A percentile compares a stretch with the other conserved stretches of the same genome.
Evolutionary conservation across 2,329 filamentous ascomycete species (phyloP).

Genomic region (Huntiella savannae): DNA sequence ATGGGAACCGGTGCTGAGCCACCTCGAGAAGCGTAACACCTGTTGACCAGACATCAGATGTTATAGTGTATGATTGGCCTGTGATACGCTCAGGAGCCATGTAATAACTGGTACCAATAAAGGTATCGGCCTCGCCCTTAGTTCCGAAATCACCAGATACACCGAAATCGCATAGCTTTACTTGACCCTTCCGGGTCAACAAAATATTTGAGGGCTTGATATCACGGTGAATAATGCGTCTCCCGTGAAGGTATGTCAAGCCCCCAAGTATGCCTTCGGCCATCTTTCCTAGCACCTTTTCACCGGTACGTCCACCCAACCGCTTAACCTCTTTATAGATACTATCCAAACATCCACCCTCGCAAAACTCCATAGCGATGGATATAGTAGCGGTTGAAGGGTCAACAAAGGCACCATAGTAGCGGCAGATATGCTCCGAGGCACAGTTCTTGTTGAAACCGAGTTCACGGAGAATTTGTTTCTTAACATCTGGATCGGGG

Average conservation of each 20-base stretch:
- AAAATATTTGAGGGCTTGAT: constrained; percentile 98
- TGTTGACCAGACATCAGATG: constrained; percentile 93
- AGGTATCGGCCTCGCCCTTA: constrained; percentile 95
- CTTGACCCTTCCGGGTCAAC: constrained; percentile 74
- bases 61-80: constrained; percentile 94
- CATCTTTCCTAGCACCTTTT: constrained; percentile 93
- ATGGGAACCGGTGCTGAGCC: constrained; percentile 95
- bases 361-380: constrained; percentile 98
- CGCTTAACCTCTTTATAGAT: constrained; percentile 97
- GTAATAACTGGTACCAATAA: constrained; percentile 97
- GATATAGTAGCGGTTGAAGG: constrained; percentile 91
- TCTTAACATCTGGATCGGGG: constrained; percentile 93
- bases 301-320: constrained; percentile 79
- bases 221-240: constrained; percentile 95
- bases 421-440: constrained; percentile 88
- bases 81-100: constrained; percentile 98
- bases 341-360: constrained; percentile 86
- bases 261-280: constrained; percentile 88
- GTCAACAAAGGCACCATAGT: constrained; percentile 94
- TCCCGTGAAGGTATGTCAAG: constrained; percentile 81
- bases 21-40: constrained; percentile 96
- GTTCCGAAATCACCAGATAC: constrained; percentile 96
- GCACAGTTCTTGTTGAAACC: constrained; percentile 97
- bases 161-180: constrained; percentile 96
- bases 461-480: constrained; percentile 89